Evolutionary conservation across 106 monocot species (phyloP), one percentile per base, ranked within the genome.

Genomic region (Hemerocallis citrina): DNA sequence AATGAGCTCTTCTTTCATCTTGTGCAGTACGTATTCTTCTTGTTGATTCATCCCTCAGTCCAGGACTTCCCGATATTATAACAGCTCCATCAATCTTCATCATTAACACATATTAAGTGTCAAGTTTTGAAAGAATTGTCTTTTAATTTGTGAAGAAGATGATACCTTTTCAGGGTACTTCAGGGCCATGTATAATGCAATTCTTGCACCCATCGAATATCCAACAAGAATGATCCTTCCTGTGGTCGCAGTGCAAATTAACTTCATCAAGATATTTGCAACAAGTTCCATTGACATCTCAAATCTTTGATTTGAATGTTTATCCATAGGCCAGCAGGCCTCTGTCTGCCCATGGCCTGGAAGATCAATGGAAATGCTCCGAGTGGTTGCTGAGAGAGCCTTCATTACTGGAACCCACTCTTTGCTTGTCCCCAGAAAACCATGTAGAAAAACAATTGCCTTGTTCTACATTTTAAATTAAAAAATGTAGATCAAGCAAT

Each of bases 151-250:
- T 38, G 36, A 31, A 70, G 24, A 36, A n/a, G 59, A 40, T 35
- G n/a, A 69, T 75, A 95, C 95, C 95, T 95, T 90, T 16, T 84
- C 47, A 22, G 37, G 72, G 66, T 73, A 80, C 43, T 87, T 90
- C 41, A 86, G 43, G 47, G 83, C 78, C 95, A 95, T 86, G 62
- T 86, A 63, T 41, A 95, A 54, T 67, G 90, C 85, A 69, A 95
- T 87, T 52, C 95, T 81, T 50, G 90, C 95, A 41, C 95, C 95
- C 95, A 95, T 74, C 16, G 95, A 95, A 70, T 95, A 95, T 33
- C 95, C 95, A 33, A 95, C 90, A 50, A 95, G 72, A 48, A 79
- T 33, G 27, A 95, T 81, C 24, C 44, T 43, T 64, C 64, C 70
- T 41, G 28, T 63, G 17, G 89, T 84, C 24, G 78, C 61, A 49